Conservation (phyloP, 2,329 filamentous ascomycete species). For the Elsinoe necatrix region DNA sequence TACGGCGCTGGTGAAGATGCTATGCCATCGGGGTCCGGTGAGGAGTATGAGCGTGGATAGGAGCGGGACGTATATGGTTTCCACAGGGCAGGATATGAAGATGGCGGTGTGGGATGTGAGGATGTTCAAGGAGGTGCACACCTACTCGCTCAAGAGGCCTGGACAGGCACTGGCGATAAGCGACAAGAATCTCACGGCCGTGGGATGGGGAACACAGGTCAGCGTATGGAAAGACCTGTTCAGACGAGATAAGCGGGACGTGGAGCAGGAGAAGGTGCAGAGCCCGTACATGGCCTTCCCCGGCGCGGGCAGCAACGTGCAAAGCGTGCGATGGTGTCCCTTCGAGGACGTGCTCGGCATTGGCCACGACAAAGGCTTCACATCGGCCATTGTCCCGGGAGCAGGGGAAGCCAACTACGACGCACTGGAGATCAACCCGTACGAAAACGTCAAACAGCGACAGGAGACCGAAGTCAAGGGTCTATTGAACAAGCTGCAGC, state of each 20-base stretch:
- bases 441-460: slow-evolving; percentile 85
- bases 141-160: slow-evolving; percentile 74
- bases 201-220: slow-evolving; percentile 83
- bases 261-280: slow-evolving; percentile 61
- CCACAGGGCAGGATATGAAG: slow-evolving; percentile 76
- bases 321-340: slow-evolving; percentile 83
- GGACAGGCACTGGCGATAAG: slow-evolving; percentile 80
- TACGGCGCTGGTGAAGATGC: slow-evolving; percentile 79
- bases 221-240: slow-evolving; percentile 90
- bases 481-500: slow-evolving; percentile 86
- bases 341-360: slow-evolving; percentile 89
- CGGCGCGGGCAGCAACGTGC: slow-evolving; percentile 70
- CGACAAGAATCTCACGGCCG: slow-evolving; percentile 76
- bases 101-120: slow-evolving; percentile 96
- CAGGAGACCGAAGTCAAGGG: slow-evolving; percentile 86
- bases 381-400: slow-evolving; percentile 80
- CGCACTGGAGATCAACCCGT: slow-evolving; percentile 86
- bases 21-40: slow-evolving; percentile 84
- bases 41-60: slow-evolving; percentile 77
- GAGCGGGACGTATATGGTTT: slow-evolving; percentile 92
- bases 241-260: slow-evolving; percentile 54
- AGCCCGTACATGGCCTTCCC: slow-evolving; percentile 92
- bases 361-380: slow-evolving; percentile 77
- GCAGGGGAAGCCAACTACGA: slow-evolving; percentile 98
- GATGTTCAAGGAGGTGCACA: slow-evolving; percentile 87